Conservation (phyloP, 495 filamentous ascomycete species). For the Neurospora hispaniola region DNA sequence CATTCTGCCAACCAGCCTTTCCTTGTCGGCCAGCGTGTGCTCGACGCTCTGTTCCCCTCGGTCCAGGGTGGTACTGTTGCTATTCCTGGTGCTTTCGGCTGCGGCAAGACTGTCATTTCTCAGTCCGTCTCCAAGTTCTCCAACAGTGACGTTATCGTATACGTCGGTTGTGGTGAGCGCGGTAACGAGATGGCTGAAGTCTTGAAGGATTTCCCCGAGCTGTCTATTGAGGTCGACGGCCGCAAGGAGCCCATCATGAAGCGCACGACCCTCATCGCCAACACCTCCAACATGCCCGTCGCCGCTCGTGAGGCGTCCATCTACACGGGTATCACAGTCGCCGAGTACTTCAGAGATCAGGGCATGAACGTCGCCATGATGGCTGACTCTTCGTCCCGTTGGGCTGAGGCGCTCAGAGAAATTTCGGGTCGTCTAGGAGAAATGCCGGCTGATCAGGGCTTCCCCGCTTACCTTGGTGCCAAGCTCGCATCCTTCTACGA, state of each 20-base stretch:
- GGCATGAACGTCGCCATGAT: constrained; percentile 99
- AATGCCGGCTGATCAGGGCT: constrained; percentile 99
- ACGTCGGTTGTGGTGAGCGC: constrained; percentile 96
- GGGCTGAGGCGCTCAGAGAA: constrained; percentile 97
- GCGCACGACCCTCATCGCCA: constrained; percentile 94
- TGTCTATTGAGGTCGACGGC: constrained; percentile 80
- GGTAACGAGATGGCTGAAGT: constrained; percentile 99
- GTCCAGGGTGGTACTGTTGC: constrained; percentile 96
- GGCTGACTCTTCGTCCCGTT: constrained; percentile 97
- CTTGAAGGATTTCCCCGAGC: constrained; percentile 98
- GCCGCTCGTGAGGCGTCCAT: constrained; percentile 98
- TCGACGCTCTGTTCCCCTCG: constrained; percentile 95
- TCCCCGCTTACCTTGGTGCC: constrained; percentile 92
- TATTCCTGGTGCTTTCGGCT: constrained; percentile 97
- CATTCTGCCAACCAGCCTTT: constrained; percentile 79
- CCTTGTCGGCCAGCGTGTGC: constrained; percentile 90
- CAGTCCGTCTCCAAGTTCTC: constrained; percentile 99
- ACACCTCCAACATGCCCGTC: constrained; percentile 99
- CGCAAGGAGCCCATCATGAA: constrained; percentile 99
- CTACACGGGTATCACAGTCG: constrained; percentile 96
- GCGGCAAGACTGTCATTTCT: constrained; percentile 98
- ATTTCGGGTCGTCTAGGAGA: constrained; percentile 97
- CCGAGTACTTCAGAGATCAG: constrained; percentile 98
- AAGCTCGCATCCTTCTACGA: constrained; percentile 99
- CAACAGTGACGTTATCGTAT: constrained; percentile 97